These are phyloP conservation scores for Pinus taeda DNA, from an alignment of 75 land plant genomes.

Conservation along the genomic window DNA sequence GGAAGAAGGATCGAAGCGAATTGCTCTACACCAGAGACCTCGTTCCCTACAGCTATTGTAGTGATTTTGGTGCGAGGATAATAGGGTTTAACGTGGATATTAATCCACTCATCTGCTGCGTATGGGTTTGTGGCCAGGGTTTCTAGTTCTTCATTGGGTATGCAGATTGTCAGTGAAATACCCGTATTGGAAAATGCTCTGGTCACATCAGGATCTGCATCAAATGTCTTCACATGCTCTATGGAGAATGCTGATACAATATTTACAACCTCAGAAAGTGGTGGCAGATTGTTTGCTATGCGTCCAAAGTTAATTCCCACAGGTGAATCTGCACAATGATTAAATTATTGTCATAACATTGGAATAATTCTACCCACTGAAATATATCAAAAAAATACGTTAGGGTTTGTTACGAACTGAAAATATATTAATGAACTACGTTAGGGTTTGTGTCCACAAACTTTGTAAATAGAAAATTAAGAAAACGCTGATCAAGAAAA, in stretches of 20 bases:
- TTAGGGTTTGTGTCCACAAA: too few relatives aligned
- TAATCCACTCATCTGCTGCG: conserved; percentile 26
- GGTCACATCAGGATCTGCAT: conserved; percentile 25
- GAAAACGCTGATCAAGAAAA: too few relatives aligned
- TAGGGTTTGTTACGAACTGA: too few relatives aligned
- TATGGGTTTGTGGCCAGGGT: conserved; percentile 10
- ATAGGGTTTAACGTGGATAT: conserved; percentile 19
- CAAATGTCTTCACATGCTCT: conserved; percentile 32
- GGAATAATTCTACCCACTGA: too few relatives aligned
- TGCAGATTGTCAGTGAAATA: conserved; percentile 35
- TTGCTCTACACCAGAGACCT: conserved; percentile 20
- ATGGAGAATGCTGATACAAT: background rate
- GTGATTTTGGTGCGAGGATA: conserved; percentile 22
- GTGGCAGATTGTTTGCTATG: conserved; percentile 27
- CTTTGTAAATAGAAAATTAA: too few relatives aligned
- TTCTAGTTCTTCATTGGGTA: conserved; percentile 24
- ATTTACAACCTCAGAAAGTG: conserved; percentile 19
- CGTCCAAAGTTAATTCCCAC: conserved; percentile 45
- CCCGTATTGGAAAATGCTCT: conserved; percentile 32
- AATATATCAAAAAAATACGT: too few relatives aligned
- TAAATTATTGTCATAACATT: too few relatives aligned
- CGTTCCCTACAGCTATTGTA: conserved; percentile 47
- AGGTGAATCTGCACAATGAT: conserved; percentile 2
- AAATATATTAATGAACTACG: too few relatives aligned
- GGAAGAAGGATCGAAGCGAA: conserved; percentile 18